A percentile compares a stretch with the other conserved stretches of the same genome.
These are phyloP conservation scores for Claviceps purpurea DNA, from an alignment of 2,329 filamentous ascomycete genomes.

Conservation along the genomic window DNA sequence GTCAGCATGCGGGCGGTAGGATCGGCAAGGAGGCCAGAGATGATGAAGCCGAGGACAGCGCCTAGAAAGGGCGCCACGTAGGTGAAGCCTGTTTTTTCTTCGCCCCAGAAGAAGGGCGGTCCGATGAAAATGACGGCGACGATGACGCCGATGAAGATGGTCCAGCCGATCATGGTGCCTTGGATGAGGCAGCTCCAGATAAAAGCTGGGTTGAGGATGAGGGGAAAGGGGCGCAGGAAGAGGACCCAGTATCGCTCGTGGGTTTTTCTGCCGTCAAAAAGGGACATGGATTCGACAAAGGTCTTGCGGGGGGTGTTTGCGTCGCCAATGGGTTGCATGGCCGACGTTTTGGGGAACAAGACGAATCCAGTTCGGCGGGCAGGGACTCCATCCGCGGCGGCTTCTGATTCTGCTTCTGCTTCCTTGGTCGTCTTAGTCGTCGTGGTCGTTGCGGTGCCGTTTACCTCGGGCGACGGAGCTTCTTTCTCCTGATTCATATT, in stretches of 20 bases:
- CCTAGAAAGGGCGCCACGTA: conserved; percentile 81
- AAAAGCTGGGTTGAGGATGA: conserved; percentile 75
- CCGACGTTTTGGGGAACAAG: conserved; percentile 18
- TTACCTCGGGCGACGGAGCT: not conserved
- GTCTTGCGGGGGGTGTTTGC: conserved; percentile 36
- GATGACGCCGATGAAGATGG: conserved; percentile 78
- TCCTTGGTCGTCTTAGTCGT: not conserved
- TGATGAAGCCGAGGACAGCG: conserved; percentile 59
- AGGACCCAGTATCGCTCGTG: conserved; percentile 58
- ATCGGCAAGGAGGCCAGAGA: conserved; percentile 66
- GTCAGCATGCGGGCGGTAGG: conserved; percentile 58
- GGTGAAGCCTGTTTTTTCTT: conserved; percentile 72
- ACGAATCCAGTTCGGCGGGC: conserved; percentile 15
- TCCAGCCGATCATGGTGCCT: conserved; percentile 88
- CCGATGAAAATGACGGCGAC: conserved; percentile 71
- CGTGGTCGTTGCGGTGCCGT: not conserved
- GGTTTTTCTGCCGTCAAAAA: conserved; percentile 74
- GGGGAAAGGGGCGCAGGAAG: conserved; percentile 60
- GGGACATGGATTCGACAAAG: conserved; percentile 45
- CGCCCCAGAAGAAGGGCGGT: conserved; percentile 67
- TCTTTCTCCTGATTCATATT: conserved; percentile 20
- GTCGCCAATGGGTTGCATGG: conserved; percentile 22
- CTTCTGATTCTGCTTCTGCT: not conserved
- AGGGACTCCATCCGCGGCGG: not conserved
- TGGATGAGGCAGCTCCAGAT: conserved; percentile 70